Evolutionary conservation across 495 filamentous ascomycete species (phyloP).

Genomic region (Penicillium soppii): DNA sequence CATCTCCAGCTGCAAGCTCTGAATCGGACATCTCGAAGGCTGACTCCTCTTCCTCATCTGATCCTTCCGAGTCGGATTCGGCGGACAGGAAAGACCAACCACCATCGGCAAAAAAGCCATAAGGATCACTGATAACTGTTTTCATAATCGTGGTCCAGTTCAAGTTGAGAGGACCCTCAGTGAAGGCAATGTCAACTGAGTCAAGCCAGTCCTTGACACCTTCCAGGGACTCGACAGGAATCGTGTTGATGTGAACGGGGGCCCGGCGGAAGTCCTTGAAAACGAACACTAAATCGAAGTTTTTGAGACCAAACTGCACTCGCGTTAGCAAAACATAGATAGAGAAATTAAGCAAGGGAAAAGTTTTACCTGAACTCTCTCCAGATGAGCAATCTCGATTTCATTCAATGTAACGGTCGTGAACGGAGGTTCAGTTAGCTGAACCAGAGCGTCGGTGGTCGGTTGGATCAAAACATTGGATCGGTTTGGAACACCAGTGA

Average conservation of each 20-base stretch:
- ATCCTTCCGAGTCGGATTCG: constrained; percentile 81
- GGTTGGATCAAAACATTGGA: constrained; percentile 94
- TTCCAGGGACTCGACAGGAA: constrained; percentile 92
- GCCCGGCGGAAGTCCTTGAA: constrained; percentile 92
- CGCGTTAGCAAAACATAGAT: constrained; percentile 13
- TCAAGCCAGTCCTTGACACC: constrained; percentile 98
- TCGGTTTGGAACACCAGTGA: constrained; percentile 92
- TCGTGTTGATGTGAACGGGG: constrained; percentile 94
- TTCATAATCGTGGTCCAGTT: constrained; percentile 99
- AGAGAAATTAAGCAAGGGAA: not conserved
- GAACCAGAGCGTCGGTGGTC: constrained; percentile 96
- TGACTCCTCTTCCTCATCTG: constrained; percentile 82
- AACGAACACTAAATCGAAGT: constrained; percentile 97
- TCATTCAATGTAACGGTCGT: constrained; percentile 91
- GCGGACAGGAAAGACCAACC: constrained; percentile 92
- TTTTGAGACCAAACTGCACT: constrained; percentile 86
- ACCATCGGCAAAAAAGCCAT: constrained; percentile 91
- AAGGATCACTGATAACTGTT: constrained; percentile 89
- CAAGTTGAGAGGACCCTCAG: constrained; percentile 93
- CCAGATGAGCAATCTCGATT: constrained; percentile 93
- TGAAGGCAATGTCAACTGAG: constrained; percentile 88
- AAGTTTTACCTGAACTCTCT: constrained; percentile 74
- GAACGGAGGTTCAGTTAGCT: constrained; percentile 96
- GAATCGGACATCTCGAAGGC: constrained; percentile 87
- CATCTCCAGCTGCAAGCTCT: constrained; percentile 75